A percentile compares a stretch with the other conserved stretches of the same genome.
These are phyloP conservation scores for Podospora bellae-mahoneyi DNA, from an alignment of 495 filamentous ascomycete genomes.

Conservation along the genomic window DNA sequence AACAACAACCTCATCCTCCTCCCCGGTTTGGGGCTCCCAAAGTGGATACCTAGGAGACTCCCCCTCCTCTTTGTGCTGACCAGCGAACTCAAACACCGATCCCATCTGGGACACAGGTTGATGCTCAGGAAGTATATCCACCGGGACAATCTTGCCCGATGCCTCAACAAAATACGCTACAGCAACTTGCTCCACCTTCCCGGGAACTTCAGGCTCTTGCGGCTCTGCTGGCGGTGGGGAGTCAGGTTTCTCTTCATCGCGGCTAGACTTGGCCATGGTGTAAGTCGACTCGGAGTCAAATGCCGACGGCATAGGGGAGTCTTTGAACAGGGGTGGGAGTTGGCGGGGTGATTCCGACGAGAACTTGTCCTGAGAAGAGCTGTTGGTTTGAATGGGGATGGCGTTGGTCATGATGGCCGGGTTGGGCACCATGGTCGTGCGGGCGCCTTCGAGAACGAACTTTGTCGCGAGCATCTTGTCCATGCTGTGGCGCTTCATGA, in stretches of 20 bases:
- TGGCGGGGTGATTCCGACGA: background rate
- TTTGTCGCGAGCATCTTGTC: constrained; percentile 30
- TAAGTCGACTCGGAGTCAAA: constrained; percentile 10
- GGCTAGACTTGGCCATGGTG: constrained; percentile 1
- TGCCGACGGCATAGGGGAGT: constrained; percentile 1
- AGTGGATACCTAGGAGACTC: background rate
- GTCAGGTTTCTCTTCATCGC: background rate
- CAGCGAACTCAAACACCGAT: background rate
- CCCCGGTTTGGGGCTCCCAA: background rate
- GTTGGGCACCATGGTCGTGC: background rate
- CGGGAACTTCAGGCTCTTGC: background rate
- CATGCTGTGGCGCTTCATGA: constrained; percentile 28
- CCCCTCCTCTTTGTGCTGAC: background rate
- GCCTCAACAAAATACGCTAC: constrained; percentile 25
- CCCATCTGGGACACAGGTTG: background rate
- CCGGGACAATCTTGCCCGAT: constrained; percentile 18
- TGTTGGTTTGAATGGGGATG: background rate
- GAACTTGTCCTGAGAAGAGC: background rate
- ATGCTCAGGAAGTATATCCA: constrained; percentile 14
- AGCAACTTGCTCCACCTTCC: background rate
- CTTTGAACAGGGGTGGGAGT: constrained; percentile 3
- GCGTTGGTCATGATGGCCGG: background rate
- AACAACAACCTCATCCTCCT: background rate
- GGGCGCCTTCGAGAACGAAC: constrained; percentile 26
- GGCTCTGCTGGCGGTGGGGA: background rate